A percentile compares a stretch with the other conserved stretches of the same genome.
These are phyloP conservation scores for Fusarium odoratissimum DNA, from an alignment of 2,329 filamentous ascomycete genomes.

Conservation along the genomic window DNA sequence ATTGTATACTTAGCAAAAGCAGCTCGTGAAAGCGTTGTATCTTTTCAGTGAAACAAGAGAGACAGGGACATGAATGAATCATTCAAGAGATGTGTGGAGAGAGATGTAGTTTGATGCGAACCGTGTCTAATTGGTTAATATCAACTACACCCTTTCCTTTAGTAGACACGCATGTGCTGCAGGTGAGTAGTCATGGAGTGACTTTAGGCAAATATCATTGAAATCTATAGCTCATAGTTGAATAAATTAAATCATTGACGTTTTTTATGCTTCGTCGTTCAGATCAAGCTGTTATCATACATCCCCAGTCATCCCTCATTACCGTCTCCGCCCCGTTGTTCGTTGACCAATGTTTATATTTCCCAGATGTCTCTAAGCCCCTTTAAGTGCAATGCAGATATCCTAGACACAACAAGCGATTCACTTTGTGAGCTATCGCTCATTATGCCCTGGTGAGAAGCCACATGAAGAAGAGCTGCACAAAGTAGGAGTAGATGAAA, in stretches of 20 bases:
- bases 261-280: slow-evolving; percentile 23
- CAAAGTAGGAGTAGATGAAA: slow-evolving; percentile 92
- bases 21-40: background rate
- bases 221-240: background rate
- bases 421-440: background rate
- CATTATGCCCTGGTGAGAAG: slow-evolving; percentile 62
- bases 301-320: slow-evolving; percentile 31
- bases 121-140: slow-evolving; percentile 5
- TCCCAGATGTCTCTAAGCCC: background rate
- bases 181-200: background rate
- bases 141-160: background rate
- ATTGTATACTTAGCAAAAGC: background rate
- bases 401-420: background rate
- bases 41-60: background rate
- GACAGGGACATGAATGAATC: background rate
- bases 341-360: slow-evolving; percentile 4
- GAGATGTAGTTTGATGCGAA: background rate
- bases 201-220: background rate
- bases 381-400: background rate
- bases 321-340: slow-evolving; percentile 10
- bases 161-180: background rate
- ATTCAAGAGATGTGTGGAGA: background rate
- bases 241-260: slow-evolving; percentile 12
- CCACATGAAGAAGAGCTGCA: slow-evolving; percentile 97
- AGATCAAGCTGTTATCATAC: slow-evolving; percentile 27